These are phyloP conservation scores for Pseudogymnoascus verrucosus DNA, from an alignment of 2,329 filamentous ascomycete genomes.

Conservation along the genomic window DNA sequence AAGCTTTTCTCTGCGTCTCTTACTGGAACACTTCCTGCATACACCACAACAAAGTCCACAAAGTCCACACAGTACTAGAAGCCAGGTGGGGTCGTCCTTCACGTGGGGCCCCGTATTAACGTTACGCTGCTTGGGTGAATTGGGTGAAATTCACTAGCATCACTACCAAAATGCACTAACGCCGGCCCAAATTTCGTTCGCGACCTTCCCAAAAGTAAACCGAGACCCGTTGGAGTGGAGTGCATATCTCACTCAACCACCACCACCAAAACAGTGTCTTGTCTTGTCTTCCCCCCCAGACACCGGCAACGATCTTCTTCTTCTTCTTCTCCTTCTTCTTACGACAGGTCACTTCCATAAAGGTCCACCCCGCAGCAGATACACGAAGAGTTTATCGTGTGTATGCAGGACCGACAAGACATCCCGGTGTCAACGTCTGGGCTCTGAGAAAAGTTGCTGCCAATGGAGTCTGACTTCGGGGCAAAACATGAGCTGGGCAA, in stretches of 20 bases:
- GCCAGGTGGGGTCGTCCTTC: not conserved
- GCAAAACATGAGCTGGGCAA: slow-evolving; percentile 16
- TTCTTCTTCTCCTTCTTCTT: not conserved
- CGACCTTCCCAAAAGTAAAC: slow-evolving; percentile 6
- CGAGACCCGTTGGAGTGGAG: not conserved
- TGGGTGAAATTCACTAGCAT: not conserved
- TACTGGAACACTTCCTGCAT: too few species aligned
- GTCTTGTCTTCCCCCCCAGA: not conserved
- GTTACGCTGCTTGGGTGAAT: not conserved
- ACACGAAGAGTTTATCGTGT: slow-evolving; percentile 2
- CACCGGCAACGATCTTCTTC: not conserved
- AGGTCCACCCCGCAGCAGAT: not conserved
- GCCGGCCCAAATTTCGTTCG: slow-evolving; percentile 2
- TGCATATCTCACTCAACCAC: not conserved
- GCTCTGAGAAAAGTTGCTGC: slow-evolving; percentile 1
- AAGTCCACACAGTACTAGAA: not conserved
- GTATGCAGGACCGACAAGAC: slow-evolving; percentile 1
- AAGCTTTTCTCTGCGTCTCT: not conserved
- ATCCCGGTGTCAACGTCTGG: not conserved
- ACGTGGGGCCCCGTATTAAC: slow-evolving; percentile 1
- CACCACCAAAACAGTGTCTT: slow-evolving; percentile 6
- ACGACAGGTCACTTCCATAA: not conserved
- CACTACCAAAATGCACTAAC: slow-evolving; percentile 8
- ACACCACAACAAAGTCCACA: too few species aligned
- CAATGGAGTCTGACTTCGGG: not conserved